These are phyloP conservation scores for Tylopilus cervinicoccineus DNA, from an alignment of 768 basidiomycete genomes.

Conservation along the genomic window DNA sequence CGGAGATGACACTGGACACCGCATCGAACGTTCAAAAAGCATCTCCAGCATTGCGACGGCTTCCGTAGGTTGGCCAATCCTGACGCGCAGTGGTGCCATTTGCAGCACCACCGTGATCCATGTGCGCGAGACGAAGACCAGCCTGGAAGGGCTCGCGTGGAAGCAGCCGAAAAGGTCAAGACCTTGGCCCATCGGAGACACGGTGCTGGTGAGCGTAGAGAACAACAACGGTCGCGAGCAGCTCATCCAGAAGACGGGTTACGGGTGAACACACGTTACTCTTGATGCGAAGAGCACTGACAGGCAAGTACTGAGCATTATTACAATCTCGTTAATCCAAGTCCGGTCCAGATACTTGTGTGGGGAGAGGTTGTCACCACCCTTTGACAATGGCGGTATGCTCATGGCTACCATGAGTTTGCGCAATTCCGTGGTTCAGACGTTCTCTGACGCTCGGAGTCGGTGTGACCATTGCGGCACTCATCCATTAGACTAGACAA, in stretches of 20 bases:
- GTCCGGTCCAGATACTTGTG: background rate
- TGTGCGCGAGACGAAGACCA: background rate
- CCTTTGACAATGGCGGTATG: background rate
- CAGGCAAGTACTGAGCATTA: background rate
- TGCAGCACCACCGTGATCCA: constrained; percentile 1
- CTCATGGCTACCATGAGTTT: background rate
- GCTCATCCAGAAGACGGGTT: constrained; percentile 2
- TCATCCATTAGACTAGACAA: constrained; percentile 1
- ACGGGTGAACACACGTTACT: background rate
- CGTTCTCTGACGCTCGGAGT: background rate
- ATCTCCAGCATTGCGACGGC: background rate
- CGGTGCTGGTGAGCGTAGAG: background rate
- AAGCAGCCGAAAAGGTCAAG: background rate
- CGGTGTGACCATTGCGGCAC: too few relatives aligned
- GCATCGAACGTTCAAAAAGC: background rate
- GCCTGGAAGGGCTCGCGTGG: background rate
- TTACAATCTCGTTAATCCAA: background rate
- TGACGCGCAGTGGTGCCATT: background rate
- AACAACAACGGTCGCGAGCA: constrained; percentile 1
- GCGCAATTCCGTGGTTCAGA: background rate
- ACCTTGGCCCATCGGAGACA: background rate
- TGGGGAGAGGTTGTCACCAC: background rate
- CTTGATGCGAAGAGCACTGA: constrained; percentile 1
- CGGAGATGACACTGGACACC: background rate
- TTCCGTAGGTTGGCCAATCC: background rate